Base-by-base conservation (phyloP, 768 basidiomycete genomes). In the Leccinellum rugosiceps region DNA sequence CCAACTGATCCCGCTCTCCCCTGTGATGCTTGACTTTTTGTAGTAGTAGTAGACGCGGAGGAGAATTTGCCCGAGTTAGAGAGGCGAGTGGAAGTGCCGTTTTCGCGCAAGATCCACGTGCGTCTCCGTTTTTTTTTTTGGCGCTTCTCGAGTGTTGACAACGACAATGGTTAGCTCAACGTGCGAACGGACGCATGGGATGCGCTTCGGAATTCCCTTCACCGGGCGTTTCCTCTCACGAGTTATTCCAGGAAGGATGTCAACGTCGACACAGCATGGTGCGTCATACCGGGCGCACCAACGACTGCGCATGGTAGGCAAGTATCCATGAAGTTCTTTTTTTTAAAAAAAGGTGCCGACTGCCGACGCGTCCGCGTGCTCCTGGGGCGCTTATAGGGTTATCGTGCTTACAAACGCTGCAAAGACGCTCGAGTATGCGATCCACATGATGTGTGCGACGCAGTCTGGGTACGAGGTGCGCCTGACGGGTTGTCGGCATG, bases 401-500 rank as follows among this genome's bases (percentile, higher is more conserved):
- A 63, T 71, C 21, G 64, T 80, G 11, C 63, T 87, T 15, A 74
- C 73, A 25, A 58, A 67, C 1, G 71, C 73, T 3, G 80, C 85
- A 4, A 75, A 69, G 52, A 70, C 73, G 31, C 67, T 85, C 8
- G 87, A 88, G 57, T 78, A 80, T 56, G 69, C 57, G 4, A 74
- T 73, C 2, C 75, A 80, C 44, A 74, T 77, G 1, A 76, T 85
- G 73, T 80, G 79, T 15, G 77, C 77, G 44, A 85, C 83, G 1
- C 60, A 66, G 9, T 68, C 71, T 2, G 85, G 85, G 9, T 88
- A 89, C 60, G 64, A 65, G 15, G 58, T 45, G 6, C 78, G 79
- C 3, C 63, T 78, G 2, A 44, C 53, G 2, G 62, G 58, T 11
- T 75, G 73, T 49, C 59, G 75, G 4, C 65, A 65, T 0, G 74